phyloP scores from a whole-genome alignment of 345 rosid genomes.

The Moringa oleifera region DNA sequence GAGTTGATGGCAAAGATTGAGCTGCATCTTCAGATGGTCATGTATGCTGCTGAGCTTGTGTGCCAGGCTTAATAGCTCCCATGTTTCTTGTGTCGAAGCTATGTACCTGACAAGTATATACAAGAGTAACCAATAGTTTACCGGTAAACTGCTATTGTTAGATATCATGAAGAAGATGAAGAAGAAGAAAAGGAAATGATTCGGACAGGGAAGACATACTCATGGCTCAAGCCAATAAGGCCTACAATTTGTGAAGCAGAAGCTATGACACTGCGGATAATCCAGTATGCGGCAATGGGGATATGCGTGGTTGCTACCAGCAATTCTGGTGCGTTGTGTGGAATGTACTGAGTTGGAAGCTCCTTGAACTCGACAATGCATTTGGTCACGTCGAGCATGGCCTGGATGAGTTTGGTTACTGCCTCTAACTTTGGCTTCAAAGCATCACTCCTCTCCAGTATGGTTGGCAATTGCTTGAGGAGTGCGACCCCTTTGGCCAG shows the following conservation, averaged over 20 bases:
- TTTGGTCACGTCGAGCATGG: constrained; percentile 37
- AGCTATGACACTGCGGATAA: constrained; percentile 37
- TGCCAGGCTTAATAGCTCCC: constrained; percentile 67
- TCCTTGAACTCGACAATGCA: constrained; percentile 45
- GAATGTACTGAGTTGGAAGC: constrained; percentile 42
- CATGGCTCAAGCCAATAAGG: constrained; percentile 41
- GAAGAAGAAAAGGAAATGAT: background rate
- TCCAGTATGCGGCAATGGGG: constrained; percentile 63
- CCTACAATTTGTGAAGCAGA: constrained; percentile 42
- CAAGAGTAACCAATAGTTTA: background rate
- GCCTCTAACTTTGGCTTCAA: constrained; percentile 38
- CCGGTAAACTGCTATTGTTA: background rate
- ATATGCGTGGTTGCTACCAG: constrained; percentile 30
- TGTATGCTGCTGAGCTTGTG: constrained; percentile 50
- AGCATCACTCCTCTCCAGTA: constrained; percentile 23
- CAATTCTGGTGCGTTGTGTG: constrained; percentile 27
- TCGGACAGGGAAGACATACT: constrained; percentile 30
- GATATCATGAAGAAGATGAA: background rate
- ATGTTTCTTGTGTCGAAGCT: constrained; percentile 45
- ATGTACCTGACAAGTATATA: constrained; percentile 21
- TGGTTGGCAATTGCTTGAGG: constrained; percentile 50
- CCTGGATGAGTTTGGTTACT: constrained; percentile 27
- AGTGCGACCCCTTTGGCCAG: constrained; percentile 52
- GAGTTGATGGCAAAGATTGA: constrained; percentile 30
- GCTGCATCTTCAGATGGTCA: constrained; percentile 32